These are phyloP conservation scores for Phytophthora litchii DNA, from an alignment of 352 stramenopile genomes.

Conservation along the genomic window DNA sequence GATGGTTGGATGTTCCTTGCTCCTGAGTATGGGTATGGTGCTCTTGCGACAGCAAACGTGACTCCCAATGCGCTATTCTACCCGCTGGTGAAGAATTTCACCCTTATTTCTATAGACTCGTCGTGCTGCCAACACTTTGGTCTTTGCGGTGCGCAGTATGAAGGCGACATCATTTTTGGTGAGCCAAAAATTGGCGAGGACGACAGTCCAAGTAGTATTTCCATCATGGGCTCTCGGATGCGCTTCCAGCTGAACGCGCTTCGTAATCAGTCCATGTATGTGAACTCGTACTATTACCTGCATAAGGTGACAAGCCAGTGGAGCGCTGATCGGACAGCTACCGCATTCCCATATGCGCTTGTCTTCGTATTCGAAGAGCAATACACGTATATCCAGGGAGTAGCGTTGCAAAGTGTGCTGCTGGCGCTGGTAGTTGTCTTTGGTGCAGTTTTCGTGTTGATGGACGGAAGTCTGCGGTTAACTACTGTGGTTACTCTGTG, in stretches of 20 bases:
- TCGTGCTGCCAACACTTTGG: conserved; percentile 90
- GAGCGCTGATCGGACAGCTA: conserved; percentile 30
- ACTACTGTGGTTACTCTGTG: conserved; percentile 75
- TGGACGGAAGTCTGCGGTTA: conserved; percentile 68
- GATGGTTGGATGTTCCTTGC: conserved; percentile 15
- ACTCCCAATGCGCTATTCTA: conserved; percentile 80
- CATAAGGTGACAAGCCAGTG: conserved; percentile 56
- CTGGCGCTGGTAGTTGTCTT: conserved; percentile 85
- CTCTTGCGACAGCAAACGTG: conserved; percentile 30
- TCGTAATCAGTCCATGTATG: conserved; percentile 88
- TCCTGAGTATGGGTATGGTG: conserved; percentile 18
- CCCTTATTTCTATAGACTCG: conserved; percentile 86
- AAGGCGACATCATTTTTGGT: conserved; percentile 83
- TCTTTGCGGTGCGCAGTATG: conserved; percentile 87
- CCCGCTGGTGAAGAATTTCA: conserved; percentile 85
- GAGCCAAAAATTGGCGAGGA: conserved; percentile 11
- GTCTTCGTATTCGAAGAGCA: conserved; percentile 94
- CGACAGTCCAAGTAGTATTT: conserved; percentile 16
- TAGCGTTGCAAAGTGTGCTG: conserved; percentile 86
- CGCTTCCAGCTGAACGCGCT: conserved; percentile 89
- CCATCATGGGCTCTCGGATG: conserved; percentile 79
- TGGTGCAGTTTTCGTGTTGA: conserved; percentile 76
- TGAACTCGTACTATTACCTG: conserved; percentile 92
- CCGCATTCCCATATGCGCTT: conserved; percentile 89
- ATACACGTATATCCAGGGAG: conserved; percentile 91